Evolutionary conservation across 768 basidiomycete species (phyloP), one percentile per base, ranked within the genome.

Genomic region (Kwoniella botswanensis): DNA sequence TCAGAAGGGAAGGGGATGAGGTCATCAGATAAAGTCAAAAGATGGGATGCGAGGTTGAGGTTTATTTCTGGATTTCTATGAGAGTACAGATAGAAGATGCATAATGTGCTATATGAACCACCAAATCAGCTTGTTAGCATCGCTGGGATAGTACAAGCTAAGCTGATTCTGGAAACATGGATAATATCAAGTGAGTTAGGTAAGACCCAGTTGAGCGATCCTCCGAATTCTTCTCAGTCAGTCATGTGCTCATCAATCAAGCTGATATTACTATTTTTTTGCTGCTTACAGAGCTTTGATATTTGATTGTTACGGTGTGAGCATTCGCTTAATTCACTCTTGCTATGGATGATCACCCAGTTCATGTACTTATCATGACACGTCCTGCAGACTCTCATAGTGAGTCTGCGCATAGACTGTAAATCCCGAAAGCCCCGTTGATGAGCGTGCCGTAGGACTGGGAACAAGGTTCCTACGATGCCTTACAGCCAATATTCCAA

Each of bases 261-360:
- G 46, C 46, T 50, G 46, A 50, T 50, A 0, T 50, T 0, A 2
- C 13, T 9, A 46, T 46, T 9, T 46, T 2, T 15, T 50, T 1
- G 13, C 46, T 50, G 69, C 35, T 13, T 21, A 11, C n/a, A 75
- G 74, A 67, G 70, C 60, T n/a, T 55, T 76, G 43, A 26, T 76
- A 2, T 76, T 76, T 55, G 75, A 76, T 44, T 76, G 75, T 54
- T 76, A 73, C 24, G 75, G 75, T 9, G 75, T 76, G 44, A 69
- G 75, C 61, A 26, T 26, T 26, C 26, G 26, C 4, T 26, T 26
- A 4, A 26, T 26, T 26, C 26, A 26, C 26, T 26, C 26, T 2
- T 26, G 26, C 26, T 26, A 26, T 26, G 26, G 26, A 26, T 26
- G 26, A 26, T 26, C 26, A 26, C 26, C 3, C 26, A 26, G 26